These are phyloP conservation scores for Bipolaris cookei DNA, from an alignment of 2,329 filamentous ascomycete genomes.

Conservation along the genomic window DNA sequence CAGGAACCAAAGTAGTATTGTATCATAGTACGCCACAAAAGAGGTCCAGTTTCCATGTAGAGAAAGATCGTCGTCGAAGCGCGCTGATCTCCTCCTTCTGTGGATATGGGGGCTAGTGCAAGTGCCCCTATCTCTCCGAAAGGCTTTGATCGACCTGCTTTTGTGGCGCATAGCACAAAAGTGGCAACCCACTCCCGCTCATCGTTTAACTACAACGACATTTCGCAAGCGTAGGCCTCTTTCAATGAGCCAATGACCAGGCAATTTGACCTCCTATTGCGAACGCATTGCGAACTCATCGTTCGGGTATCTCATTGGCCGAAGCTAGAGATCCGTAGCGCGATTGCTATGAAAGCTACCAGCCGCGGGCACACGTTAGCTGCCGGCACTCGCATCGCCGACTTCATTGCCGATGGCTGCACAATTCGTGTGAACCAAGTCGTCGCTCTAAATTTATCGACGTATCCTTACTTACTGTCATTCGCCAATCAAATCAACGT, in stretches of 20 bases:
- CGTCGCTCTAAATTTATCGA: neutral
- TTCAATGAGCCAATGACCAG: neutral
- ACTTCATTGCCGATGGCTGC: slow-evolving; percentile 5
- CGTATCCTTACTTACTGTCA: neutral
- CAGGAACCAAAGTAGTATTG: neutral
- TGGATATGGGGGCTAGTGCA: neutral
- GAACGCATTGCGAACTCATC: neutral
- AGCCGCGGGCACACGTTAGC: slow-evolving; percentile 10
- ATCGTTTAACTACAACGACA: slow-evolving; percentile 2
- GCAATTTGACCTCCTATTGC: slow-evolving; percentile 1
- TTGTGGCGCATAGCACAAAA: neutral
- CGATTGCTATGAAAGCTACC: slow-evolving; percentile 7
- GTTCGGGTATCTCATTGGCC: neutral
- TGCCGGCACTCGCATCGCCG: slow-evolving; percentile 10
- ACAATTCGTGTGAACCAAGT: neutral
- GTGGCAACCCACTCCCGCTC: slow-evolving; percentile 2
- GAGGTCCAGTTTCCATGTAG: neutral
- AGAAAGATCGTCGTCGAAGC: slow-evolving; percentile 8
- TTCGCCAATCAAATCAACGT: neutral
- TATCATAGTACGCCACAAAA: neutral
- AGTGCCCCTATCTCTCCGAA: neutral
- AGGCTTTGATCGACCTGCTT: neutral
- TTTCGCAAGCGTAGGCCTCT: slow-evolving; percentile 5
- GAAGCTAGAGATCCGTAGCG: slow-evolving; percentile 9
- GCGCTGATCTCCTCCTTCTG: slow-evolving; percentile 3